phyloP scores from a whole-genome alignment of 2,329 filamentous ascomycete genomes.

The Hypoxylon sp. region DNA sequence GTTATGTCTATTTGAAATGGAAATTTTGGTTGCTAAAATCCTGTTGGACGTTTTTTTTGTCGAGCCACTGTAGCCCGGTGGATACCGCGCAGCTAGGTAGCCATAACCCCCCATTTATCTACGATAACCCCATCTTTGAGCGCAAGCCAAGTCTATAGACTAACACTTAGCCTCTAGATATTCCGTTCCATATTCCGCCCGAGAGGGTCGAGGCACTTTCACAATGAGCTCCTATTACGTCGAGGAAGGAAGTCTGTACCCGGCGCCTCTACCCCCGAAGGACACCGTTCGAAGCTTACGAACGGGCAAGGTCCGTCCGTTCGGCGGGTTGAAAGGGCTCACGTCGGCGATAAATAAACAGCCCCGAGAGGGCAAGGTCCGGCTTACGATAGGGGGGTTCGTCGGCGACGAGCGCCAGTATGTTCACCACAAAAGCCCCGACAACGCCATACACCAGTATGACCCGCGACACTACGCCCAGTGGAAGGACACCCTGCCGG shows the following conservation, averaged over 20 bases:
- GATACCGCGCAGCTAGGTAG: no score
- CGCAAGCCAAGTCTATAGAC: background rate
- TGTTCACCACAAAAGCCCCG: conserved; percentile 67
- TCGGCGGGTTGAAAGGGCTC: conserved; percentile 60
- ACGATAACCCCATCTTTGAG: no score
- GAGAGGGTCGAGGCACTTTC: background rate
- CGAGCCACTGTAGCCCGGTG: no score
- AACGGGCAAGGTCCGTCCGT: conserved; percentile 65
- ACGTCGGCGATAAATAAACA: conserved; percentile 69
- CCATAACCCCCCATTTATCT: background rate
- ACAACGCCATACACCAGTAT: conserved; percentile 73
- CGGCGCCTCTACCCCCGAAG: conserved; percentile 47
- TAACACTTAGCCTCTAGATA: background rate
- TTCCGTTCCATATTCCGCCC: background rate
- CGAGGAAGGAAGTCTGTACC: conserved; percentile 30
- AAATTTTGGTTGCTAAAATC: no score
- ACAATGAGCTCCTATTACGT: conserved; percentile 39
- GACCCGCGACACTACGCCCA: conserved; percentile 67
- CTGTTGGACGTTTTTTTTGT: no score
- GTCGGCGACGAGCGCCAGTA: conserved; percentile 70
- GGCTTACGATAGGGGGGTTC: conserved; percentile 63
- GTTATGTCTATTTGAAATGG: no score
- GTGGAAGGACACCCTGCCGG: conserved; percentile 66
- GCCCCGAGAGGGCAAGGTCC: conserved; percentile 56
- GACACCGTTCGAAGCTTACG: conserved; percentile 68